Conservation (phyloP, 2,329 filamentous ascomycete species). For the Trichoderma oligosporum region DNA sequence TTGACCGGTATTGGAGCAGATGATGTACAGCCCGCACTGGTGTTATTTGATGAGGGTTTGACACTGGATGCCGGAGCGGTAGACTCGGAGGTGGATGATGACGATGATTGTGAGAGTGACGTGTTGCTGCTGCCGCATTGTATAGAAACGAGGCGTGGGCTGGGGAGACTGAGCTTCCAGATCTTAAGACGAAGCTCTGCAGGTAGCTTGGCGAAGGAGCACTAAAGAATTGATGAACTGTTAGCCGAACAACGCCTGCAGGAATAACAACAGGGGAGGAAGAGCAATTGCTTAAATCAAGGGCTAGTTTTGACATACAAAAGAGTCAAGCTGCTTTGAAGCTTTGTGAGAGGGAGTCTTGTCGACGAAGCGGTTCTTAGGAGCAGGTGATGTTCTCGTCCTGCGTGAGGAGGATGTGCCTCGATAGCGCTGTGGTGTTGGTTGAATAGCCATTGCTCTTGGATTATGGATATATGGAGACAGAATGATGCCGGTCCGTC, state of each 20-base stretch:
- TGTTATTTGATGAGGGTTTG: not conserved
- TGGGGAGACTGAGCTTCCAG: conserved; percentile 44
- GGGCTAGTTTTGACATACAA: conserved; percentile 16
- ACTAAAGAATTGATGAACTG: conserved; percentile 29
- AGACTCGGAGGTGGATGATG: not conserved
- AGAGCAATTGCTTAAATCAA: no score
- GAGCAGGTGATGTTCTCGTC: not conserved
- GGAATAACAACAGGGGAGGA: not conserved
- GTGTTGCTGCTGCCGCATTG: conserved; percentile 36
- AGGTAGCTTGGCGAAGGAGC: conserved; percentile 42
- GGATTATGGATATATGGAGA: not conserved
- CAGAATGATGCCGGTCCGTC: not conserved
- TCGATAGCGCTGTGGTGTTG: not conserved
- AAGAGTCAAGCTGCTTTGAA: not conserved
- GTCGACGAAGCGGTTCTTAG: not conserved
- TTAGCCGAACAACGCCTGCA: not conserved
- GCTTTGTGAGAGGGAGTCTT: not conserved
- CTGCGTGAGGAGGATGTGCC: not conserved
- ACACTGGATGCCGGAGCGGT: not conserved
- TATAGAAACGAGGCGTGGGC: conserved; percentile 42
- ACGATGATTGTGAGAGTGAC: conserved; percentile 20
- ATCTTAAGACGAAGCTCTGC: conserved; percentile 46
- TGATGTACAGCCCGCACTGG: conserved; percentile 39
- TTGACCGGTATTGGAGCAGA: conserved; percentile 41
- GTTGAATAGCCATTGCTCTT: conserved; percentile 3